Percentiles rank a stretch among this genome's conserved stretches.
phyloP scores from a whole-genome alignment of 345 rosid species.

The Streptanthus diversifolius region DNA sequence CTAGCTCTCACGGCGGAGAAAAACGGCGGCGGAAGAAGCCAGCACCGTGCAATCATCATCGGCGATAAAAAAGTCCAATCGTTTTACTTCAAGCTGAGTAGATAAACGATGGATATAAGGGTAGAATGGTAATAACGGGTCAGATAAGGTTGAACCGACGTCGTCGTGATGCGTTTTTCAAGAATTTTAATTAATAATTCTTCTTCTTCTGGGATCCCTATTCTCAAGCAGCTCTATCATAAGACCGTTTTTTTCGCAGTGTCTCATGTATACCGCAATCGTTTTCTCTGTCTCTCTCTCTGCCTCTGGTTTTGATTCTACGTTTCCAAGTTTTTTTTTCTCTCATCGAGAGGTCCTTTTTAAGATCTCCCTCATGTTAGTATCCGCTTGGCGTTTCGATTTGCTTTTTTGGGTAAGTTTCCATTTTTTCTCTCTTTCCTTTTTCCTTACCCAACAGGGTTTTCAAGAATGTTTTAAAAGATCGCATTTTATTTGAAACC shows the following conservation, averaged over 20 bases:
- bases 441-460: constrained; percentile 16
- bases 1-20: constrained; percentile 12
- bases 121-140: neutral
- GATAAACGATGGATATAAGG: constrained; percentile 4
- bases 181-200: neutral
- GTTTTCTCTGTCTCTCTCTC: constrained; percentile 39
- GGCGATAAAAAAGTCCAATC: neutral
- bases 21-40: constrained; percentile 21
- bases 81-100: neutral
- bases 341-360: constrained; percentile 16
- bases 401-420: constrained; percentile 35
- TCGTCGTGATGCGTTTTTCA: neutral
- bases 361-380: constrained; percentile 34
- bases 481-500: neutral
- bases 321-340: neutral
- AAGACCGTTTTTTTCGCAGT: constrained; percentile 31
- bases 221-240: constrained; percentile 36
- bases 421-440: constrained; percentile 6
- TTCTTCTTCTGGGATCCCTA: constrained; percentile 28
- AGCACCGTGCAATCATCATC: constrained; percentile 24
- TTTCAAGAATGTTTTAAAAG: constrained; percentile 8
- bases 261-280: constrained; percentile 31
- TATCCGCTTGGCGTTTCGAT: constrained; percentile 36
- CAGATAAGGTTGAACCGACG: neutral
- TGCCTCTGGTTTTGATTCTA: constrained; percentile 32